Evolutionary conservation across 108 stramenopile species (phyloP).

Genomic region (Tribonema minus): DNA sequence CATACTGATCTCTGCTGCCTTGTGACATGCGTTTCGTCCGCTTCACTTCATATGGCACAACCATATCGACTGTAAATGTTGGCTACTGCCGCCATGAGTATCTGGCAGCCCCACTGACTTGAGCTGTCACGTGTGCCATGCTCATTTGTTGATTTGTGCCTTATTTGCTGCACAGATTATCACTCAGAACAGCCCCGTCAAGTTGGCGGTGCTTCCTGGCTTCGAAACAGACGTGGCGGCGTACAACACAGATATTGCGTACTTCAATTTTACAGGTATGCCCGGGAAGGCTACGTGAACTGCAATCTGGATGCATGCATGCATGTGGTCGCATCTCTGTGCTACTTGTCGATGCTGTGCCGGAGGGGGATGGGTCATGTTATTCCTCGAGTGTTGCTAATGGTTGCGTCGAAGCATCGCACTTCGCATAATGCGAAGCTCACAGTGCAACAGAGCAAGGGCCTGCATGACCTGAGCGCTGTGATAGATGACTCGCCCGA

Average conservation of each 20-base stretch:
- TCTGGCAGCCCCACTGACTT: too few relatives aligned
- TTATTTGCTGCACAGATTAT: constrained; percentile 47
- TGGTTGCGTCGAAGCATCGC: background rate
- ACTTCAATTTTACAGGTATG: background rate
- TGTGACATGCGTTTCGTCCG: too few relatives aligned
- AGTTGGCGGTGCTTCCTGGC: constrained; percentile 37
- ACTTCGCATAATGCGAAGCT: background rate
- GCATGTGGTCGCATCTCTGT: background rate
- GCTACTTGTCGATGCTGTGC: background rate
- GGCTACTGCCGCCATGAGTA: too few relatives aligned
- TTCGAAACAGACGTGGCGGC: constrained; percentile 41
- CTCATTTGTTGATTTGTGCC: too few relatives aligned
- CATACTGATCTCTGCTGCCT: too few relatives aligned
- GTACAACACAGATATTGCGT: constrained; percentile 50
- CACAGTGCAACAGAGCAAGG: too few relatives aligned
- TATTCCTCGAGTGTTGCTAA: background rate
- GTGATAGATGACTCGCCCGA: too few relatives aligned
- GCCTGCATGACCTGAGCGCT: too few relatives aligned
- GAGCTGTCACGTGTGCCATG: background rate
- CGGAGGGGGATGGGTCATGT: background rate
- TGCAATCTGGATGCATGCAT: background rate
- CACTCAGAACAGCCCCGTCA: constrained; percentile 34
- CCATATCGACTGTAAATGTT: too few relatives aligned
- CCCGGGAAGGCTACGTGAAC: constrained; percentile 5
- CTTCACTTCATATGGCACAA: too few relatives aligned